Evolutionary conservation across 208 protist species (phyloP).

Genomic region (Jaenimonas drosophilae): DNA sequence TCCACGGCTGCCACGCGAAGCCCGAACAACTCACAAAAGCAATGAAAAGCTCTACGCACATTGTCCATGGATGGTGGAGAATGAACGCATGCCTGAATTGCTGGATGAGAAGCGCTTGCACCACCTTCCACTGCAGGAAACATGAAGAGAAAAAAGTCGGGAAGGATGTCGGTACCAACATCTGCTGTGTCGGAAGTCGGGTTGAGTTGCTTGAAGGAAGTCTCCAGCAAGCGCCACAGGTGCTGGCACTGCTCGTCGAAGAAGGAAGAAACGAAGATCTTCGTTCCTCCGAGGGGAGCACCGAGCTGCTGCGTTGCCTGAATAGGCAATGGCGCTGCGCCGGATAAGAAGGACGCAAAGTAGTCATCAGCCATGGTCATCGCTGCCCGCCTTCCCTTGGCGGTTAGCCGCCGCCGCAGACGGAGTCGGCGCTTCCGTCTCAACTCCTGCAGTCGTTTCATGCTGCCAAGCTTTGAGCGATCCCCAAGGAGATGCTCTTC

Average conservation of each 20-base stretch:
- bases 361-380: too few species aligned
- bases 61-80: constrained; percentile 10
- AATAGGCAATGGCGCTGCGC: constrained; percentile 11
- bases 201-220: constrained; percentile 16
- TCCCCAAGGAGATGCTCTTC: constrained; percentile 56
- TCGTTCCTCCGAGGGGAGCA: neutral
- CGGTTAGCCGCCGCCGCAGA: constrained; percentile 2
- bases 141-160: constrained; percentile 12
- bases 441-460: constrained; percentile 8
- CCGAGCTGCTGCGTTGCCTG: constrained; percentile 10
- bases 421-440: constrained; percentile 3
- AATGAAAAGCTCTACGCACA: constrained; percentile 37
- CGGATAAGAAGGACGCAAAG: constrained; percentile 28
- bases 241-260: constrained; percentile 62
- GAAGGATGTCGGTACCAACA: too few species aligned
- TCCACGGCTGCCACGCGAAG: constrained; percentile 18
- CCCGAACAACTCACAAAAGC: constrained; percentile 71
- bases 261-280: constrained; percentile 27
- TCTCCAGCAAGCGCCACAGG: constrained; percentile 52
- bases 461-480: constrained; percentile 35
- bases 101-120: constrained; percentile 3
- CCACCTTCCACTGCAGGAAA: neutral
- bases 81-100: neutral
- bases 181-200: too few species aligned
- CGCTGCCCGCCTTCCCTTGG: too few species aligned